Percentiles rank a stretch among this genome's conserved stretches.
These are phyloP conservation scores for Tagetes patula DNA, from an alignment of 129 eudicot species.

Conservation along the genomic window DNA sequence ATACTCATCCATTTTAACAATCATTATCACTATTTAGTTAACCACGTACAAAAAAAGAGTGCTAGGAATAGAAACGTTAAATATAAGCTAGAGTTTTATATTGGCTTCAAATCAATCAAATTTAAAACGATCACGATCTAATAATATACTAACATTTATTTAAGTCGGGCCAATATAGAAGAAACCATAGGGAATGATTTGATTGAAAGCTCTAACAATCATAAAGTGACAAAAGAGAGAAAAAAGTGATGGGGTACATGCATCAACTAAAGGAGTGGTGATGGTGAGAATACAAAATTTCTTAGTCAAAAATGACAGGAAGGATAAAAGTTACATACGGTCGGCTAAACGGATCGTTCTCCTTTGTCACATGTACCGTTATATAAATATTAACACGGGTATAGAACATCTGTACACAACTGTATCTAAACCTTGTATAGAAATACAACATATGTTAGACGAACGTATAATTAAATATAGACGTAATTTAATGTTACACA, in stretches of 20 bases:
- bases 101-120: not conserved
- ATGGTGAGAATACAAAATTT: conserved; percentile 41
- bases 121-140: not conserved
- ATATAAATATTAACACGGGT: too few species aligned
- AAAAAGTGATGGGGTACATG: conserved; percentile 37
- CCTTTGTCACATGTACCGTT: too few species aligned
- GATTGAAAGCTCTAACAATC: conserved; percentile 29
- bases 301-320: conserved; percentile 56
- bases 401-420: too few species aligned
- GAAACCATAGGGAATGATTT: not conserved
- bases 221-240: conserved; percentile 35
- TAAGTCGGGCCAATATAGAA: not conserved
- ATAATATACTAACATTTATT: not conserved
- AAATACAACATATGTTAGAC: too few species aligned
- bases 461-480: too few species aligned
- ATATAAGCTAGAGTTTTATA: not conserved
- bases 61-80: not conserved
- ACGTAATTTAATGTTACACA: too few species aligned
- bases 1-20: not conserved
- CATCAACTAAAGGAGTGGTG: conserved; percentile 41
- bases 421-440: too few species aligned
- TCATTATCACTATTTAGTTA: not conserved
- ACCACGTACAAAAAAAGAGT: conserved; percentile 1
- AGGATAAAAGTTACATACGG: not conserved
- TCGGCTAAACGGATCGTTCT: too few species aligned